These are phyloP conservation scores for Isabelozyma gotoi DNA, from an alignment of 805 yeast species.

Conservation along the genomic window DNA sequence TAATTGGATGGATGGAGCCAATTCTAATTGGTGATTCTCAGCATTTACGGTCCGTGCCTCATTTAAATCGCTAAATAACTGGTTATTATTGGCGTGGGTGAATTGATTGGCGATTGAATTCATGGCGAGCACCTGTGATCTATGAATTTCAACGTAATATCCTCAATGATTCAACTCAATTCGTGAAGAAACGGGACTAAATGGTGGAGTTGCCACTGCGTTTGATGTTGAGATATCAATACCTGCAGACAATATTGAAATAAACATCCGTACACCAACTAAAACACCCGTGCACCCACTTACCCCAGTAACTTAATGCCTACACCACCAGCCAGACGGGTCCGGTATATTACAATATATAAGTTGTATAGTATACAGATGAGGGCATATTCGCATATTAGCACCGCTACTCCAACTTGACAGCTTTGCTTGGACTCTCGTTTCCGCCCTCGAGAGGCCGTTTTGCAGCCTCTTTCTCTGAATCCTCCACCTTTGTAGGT, in stretches of 20 bases:
- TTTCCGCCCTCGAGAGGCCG: neutral
- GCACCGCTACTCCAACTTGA: neutral
- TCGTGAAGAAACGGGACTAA: neutral
- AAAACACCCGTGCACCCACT: too few relatives aligned
- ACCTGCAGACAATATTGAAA: too few relatives aligned
- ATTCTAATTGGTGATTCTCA: slow-evolving; percentile 21
- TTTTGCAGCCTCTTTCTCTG: neutral
- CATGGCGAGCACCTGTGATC: slow-evolving; percentile 28
- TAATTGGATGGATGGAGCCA: slow-evolving; percentile 64
- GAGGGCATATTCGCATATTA: too few relatives aligned
- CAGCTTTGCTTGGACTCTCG: neutral
- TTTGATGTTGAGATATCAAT: neutral
- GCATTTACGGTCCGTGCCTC: slow-evolving; percentile 21
- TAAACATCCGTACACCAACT: too few relatives aligned
- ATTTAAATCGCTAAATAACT: slow-evolving; percentile 26
- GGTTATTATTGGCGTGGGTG: slow-evolving; percentile 29
- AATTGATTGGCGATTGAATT: slow-evolving; percentile 39
- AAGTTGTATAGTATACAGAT: too few relatives aligned
- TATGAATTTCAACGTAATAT: slow-evolving; percentile 1
- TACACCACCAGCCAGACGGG: too few relatives aligned
- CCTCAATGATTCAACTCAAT: slow-evolving; percentile 1
- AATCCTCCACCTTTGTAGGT: slow-evolving; percentile 11
- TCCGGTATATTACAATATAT: too few relatives aligned
- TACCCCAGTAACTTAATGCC: too few relatives aligned
- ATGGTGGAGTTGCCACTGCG: slow-evolving; percentile 2